Conservation (phyloP, 2,329 filamentous ascomycete species). For the Fusarium setosum region DNA sequence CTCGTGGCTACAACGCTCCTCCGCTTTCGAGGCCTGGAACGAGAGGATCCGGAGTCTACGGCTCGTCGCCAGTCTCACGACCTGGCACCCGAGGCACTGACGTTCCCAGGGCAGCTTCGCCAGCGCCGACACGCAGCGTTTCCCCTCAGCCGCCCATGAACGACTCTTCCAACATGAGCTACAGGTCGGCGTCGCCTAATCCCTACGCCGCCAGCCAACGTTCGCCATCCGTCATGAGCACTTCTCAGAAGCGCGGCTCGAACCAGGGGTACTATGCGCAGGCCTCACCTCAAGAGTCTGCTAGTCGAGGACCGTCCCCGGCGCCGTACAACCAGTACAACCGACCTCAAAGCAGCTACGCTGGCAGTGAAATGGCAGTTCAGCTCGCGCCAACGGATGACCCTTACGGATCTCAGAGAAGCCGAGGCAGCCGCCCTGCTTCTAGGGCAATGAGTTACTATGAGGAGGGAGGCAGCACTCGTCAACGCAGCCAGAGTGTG, state of each 20-base stretch:
- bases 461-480: slow-evolving; percentile 57
- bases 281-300: slow-evolving; percentile 61
- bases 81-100: slow-evolving; percentile 70
- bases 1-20: slow-evolving; percentile 43
- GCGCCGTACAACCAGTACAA: slow-evolving; percentile 59
- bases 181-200: slow-evolving; percentile 71
- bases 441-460: slow-evolving; percentile 67
- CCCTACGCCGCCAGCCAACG: slow-evolving; percentile 62
- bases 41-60: slow-evolving; percentile 42
- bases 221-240: slow-evolving; percentile 52
- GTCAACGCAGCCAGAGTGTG: slow-evolving; percentile 82
- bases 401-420: slow-evolving; percentile 67
- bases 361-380: slow-evolving; percentile 71
- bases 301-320: slow-evolving; percentile 60
- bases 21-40: slow-evolving; percentile 55
- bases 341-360: slow-evolving; percentile 64
- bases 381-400: slow-evolving; percentile 72
- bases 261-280: slow-evolving; percentile 64
- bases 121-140: slow-evolving; percentile 72
- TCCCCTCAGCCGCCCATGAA: slow-evolving; percentile 71
- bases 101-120: slow-evolving; percentile 72
- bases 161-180: slow-evolving; percentile 51
- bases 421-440: slow-evolving; percentile 62
- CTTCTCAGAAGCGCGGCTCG: slow-evolving; percentile 58
- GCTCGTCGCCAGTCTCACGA: slow-evolving; percentile 59